Base-by-base conservation (phyloP, 2,329 filamentous ascomycete genomes). In the Verticillium isaacii region DNA sequence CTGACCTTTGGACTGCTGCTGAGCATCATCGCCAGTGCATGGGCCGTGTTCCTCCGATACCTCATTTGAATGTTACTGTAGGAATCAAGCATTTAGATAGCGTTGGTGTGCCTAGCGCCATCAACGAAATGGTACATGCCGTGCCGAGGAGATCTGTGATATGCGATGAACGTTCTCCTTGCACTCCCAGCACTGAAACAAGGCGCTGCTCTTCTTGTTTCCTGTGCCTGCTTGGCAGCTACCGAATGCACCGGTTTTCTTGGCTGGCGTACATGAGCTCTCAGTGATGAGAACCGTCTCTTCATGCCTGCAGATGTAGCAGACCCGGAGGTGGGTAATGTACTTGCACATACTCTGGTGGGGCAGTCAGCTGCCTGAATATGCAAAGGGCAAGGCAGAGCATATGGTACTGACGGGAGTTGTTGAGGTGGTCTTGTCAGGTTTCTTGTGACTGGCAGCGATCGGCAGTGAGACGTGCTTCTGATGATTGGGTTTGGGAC, bases 281-380 rank as follows among this genome's bases (percentile, higher is more conserved):
- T 77, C 75, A 2, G 75, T 75, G 32, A 77, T 76, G 32, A 77
- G 70, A 23, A 77, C 70, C 1, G 71, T 76, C 55, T 76, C 72
- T 60, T 74, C 69, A 55, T 66, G 65, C 56, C 67, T 67, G 65
- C 75, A 77, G 45, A 69, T 55, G 60, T 70, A 71, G 67, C 75
- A 77, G 59, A 69, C 67, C 56, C 74, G 70, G 54, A 75, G 65
- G 65, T 77, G 72, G 36, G 68, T 75, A 62, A 70, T 68, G 68
- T 73, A 76, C 66, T 71, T 74, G 68, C 75, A 77, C 76, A 76
- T 77, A 61, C 52, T 62, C 29, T 45, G 36, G 57, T 61, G n/a
- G 12, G 8, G 9, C 12, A 36, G 19, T 61, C 12, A 63, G 56
- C n/a, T 6, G 2, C 1, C 32, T 6, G 6, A 8, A 2, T 32